Base-by-base conservation (phyloP, 2,329 filamentous ascomycete genomes). In the Ophiostoma ips region DNA sequence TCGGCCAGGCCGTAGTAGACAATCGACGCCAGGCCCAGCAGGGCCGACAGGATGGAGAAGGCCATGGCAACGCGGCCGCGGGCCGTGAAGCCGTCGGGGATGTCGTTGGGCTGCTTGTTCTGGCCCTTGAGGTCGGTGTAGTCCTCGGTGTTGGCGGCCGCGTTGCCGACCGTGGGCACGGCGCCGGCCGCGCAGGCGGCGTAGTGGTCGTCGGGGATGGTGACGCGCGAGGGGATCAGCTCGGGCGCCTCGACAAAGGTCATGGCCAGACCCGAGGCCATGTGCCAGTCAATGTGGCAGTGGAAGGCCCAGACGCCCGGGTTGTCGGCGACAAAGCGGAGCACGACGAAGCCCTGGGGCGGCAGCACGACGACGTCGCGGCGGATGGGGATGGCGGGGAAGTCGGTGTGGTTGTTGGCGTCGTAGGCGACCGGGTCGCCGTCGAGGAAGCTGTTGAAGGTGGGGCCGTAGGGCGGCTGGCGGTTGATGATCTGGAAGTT, bases 261-360 rank as follows among this genome's bases (percentile, higher is more conserved):
- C 21, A 79, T 74, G 3, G 78, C 68, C 2, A 87, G 69, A n/a
- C 83, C 83, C 3, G 77, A 78, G 1, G 73, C 66, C 51, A 85
- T 69, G 60, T 87, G 83, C 83, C 83, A 90, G 60, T 86, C 83
- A 49, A 89, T 82, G 61, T 90, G 85, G 64, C 84, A 89, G 64
- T 88, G 84, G 67, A 88, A 84, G 4, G 84, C 45, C 62, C 63
- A 67, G 53, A 63, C 58, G 56, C 80, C 81, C 11, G 82, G 78
- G 56, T 85, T 85, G 59, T 84, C 72, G 1, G 81, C 77, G 51
- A 68, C 67, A 66, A 83, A 83, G n/a, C 79, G 71, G 19, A 90
- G 60, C 11, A 87, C 76, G 21, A 83, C 73, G 62, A 84, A 79
- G 0, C 84, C 83, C 31, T 76, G 71, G 0, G 81, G 80, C 18